Conservation (phyloP, 2,329 filamentous ascomycete genomes). For the Colletotrichum sp. region DNA sequence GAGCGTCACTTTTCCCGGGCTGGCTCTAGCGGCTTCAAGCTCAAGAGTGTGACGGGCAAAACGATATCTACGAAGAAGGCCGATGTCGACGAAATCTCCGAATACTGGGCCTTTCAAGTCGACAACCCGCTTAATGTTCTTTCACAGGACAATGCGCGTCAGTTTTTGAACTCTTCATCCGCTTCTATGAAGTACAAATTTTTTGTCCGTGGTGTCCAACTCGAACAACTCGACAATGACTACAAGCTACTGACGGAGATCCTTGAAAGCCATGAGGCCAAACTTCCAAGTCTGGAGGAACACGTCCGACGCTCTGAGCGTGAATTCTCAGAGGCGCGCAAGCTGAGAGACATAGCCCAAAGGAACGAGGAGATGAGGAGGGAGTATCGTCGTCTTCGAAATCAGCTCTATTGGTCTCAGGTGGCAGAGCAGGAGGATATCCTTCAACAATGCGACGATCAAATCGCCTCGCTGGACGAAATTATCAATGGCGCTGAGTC, state of each 20-base stretch:
- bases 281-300: slow-evolving; percentile 64
- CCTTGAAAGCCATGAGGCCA: slow-evolving; percentile 73
- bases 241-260: slow-evolving; percentile 84
- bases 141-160: slow-evolving; percentile 92
- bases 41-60: slow-evolving; percentile 75
- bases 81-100: slow-evolving; percentile 90
- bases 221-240: slow-evolving; percentile 90
- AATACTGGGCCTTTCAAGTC: slow-evolving; percentile 92
- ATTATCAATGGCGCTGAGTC: slow-evolving; percentile 41
- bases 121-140: slow-evolving; percentile 97
- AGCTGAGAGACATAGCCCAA: slow-evolving; percentile 32
- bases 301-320: slow-evolving; percentile 67
- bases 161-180: slow-evolving; percentile 87
- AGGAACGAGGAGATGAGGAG: slow-evolving; percentile 52
- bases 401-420: slow-evolving; percentile 85
- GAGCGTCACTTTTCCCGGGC: slow-evolving; percentile 84
- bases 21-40: slow-evolving; percentile 82
- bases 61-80: slow-evolving; percentile 82
- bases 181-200: slow-evolving; percentile 92
- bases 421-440: slow-evolving; percentile 76
- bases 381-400: slow-evolving; percentile 61
- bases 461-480: slow-evolving; percentile 34
- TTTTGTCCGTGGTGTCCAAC: slow-evolving; percentile 91
- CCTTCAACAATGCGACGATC: slow-evolving; percentile 38
- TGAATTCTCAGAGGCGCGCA: slow-evolving; percentile 39